Evolutionary conservation across 169 alveolate genomes (phyloP).

Genomic region (Miamiensis avidus): DNA sequence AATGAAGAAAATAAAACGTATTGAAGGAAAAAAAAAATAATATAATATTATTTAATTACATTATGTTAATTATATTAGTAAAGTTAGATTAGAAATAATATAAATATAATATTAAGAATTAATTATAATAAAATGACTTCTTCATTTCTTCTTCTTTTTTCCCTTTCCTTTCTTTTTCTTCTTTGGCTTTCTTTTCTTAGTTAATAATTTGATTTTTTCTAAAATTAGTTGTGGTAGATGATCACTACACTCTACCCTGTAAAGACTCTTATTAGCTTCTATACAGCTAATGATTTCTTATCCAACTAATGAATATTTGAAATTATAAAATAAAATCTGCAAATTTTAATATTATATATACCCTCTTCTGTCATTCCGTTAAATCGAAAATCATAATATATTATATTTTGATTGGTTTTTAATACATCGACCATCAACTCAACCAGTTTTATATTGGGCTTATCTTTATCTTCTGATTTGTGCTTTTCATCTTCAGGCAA

Average conservation of each 20-base stretch:
- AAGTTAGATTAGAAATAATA: no score
- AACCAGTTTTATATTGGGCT: background rate
- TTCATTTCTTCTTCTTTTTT: conserved; percentile 11
- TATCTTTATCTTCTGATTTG: background rate
- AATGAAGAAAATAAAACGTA: no score
- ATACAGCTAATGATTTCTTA: conserved; percentile 25
- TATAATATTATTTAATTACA: no score
- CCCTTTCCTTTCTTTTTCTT: conserved; percentile 45
- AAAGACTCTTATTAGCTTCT: conserved; percentile 32
- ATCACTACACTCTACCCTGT: conserved; percentile 25
- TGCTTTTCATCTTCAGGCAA: no score
- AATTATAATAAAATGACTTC: no score
- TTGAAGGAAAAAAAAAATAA: no score
- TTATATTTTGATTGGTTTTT: conserved; percentile 22
- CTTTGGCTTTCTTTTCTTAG: conserved; percentile 44
- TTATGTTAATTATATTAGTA: no score
- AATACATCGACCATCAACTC: conserved; percentile 17
- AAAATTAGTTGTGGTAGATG: conserved; percentile 20
- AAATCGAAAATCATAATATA: conserved; percentile 38
- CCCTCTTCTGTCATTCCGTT: conserved; percentile 32
- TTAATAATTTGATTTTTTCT: conserved; percentile 24
- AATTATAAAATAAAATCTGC: no score
- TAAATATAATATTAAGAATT: no score
- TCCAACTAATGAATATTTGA: conserved; percentile 1
- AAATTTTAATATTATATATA: background rate